A percentile compares a stretch with the other conserved stretches of the same genome.
Conservation (phyloP, 805 yeast genomes). For the Kuraishia floccosa region DNA sequence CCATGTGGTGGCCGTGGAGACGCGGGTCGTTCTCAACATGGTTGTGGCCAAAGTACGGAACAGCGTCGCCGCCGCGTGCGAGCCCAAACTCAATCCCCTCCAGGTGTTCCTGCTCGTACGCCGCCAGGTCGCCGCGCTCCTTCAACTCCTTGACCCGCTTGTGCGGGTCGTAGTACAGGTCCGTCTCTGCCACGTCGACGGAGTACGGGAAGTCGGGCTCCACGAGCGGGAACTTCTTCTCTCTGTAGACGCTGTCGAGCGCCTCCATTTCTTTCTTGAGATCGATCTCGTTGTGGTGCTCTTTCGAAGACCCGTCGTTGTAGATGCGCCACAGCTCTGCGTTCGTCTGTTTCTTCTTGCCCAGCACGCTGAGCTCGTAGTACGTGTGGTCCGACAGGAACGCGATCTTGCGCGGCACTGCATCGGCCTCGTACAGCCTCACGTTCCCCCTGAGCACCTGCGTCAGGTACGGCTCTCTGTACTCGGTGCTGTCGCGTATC, state of each 20-base stretch:
- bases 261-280: background rate
- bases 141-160: background rate
- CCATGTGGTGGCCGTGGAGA: constrained; percentile 8
- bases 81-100: constrained; percentile 7
- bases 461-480: background rate
- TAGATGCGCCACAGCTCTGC: background rate
- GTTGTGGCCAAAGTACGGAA: no score
- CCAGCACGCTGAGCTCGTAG: background rate
- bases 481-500: no score
- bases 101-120: constrained; percentile 8
- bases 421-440: background rate
- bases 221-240: background rate
- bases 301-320: no score
- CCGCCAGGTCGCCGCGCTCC: background rate
- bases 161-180: background rate
- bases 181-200: background rate
- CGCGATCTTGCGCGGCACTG: background rate
- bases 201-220: background rate
- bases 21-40: constrained; percentile 1
- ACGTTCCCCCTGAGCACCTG: background rate
- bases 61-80: background rate
- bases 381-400: background rate
- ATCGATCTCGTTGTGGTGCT: background rate
- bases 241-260: background rate
- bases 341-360: background rate